Base-by-base conservation (phyloP, 345 rosid species). In the Eucalyptus pauciflora region DNA sequence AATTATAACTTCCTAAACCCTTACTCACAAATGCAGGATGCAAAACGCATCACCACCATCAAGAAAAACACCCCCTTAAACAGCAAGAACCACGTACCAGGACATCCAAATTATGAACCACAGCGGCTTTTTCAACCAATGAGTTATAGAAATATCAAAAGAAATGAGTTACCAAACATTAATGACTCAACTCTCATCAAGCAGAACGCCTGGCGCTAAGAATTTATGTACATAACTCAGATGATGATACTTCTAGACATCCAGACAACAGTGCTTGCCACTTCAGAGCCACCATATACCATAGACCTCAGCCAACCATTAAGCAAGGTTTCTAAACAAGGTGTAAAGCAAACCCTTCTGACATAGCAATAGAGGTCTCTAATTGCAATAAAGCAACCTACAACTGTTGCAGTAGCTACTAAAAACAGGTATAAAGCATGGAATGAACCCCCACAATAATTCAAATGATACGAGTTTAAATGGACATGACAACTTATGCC, bases 391-490 rank as follows among this genome's bases (percentile, higher is more conserved):
- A 76, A 76, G 48, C 46, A 76, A 37, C 48, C 83, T 76, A 76
- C 48, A 20, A 76, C 83, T 20, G 48, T 87, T 37, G 76, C 37
- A 41, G 83, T 58, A n/a, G 58, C n/a, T 46, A 86, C 22, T 64
- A 29, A 29, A 51, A 49, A 52, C 50, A 48, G 51, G 52, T 25
- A 15, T 89, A 81, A 45, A 67, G 86, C 64, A 64, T 58, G 50
- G 50, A 64, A 64, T 20, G 86, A 29, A 79, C 51, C 71, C 71
- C 83, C 69, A 49, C 83, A 76, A 76, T 76, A 20, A 76, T 87
- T 46, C 14, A 89, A 79, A 90, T 89, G 91, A 76, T 88, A 91
- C 8, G 29, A 76, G 83, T 91, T 90, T 94, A 91, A 86, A 92
- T 88, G 91, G 88, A 90, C 48, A 76, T 20, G 48, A 76, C 1